These are phyloP conservation scores for Lavandula angustifolia DNA, from an alignment of 257 asterid species.

Conservation along the genomic window DNA sequence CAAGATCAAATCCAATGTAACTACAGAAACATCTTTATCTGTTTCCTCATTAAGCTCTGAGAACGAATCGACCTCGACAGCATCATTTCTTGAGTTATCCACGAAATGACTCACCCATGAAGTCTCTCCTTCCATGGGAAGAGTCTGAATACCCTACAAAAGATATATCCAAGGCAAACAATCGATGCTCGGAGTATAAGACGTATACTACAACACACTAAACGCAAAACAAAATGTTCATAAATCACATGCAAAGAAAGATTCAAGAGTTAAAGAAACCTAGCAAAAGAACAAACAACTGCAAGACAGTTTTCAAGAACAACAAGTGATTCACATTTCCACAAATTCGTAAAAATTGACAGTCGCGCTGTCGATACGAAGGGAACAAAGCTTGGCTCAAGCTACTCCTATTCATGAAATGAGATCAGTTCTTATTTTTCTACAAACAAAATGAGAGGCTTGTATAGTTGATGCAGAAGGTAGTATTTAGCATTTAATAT, in stretches of 20 bases:
- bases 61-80: slow-evolving; percentile 41
- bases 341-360: slow-evolving; percentile 6
- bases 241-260: not conserved
- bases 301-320: not conserved
- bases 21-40: slow-evolving; percentile 43
- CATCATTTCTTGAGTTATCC: slow-evolving; percentile 32
- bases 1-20: slow-evolving; percentile 62
- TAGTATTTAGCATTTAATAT: not conserved
- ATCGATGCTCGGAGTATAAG: not conserved
- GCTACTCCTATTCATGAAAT: not conserved
- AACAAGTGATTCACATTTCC: slow-evolving; percentile 4
- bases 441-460: not conserved
- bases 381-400: not conserved
- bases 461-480: not conserved
- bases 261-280: not conserved
- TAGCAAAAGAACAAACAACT: not conserved
- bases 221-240: slow-evolving; percentile 4
- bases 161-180: slow-evolving; percentile 10
- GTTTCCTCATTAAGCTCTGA: slow-evolving; percentile 52
- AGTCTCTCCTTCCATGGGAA: slow-evolving; percentile 73
- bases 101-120: slow-evolving; percentile 77
- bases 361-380: not conserved
- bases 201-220: not conserved
- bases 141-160: slow-evolving; percentile 35
- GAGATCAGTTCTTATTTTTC: slow-evolving; percentile 9